Percentiles rank a stretch among this genome's conserved stretches.
Conservation (phyloP, 148 eudicot genomes). For the Amaranthus palmeri region DNA sequence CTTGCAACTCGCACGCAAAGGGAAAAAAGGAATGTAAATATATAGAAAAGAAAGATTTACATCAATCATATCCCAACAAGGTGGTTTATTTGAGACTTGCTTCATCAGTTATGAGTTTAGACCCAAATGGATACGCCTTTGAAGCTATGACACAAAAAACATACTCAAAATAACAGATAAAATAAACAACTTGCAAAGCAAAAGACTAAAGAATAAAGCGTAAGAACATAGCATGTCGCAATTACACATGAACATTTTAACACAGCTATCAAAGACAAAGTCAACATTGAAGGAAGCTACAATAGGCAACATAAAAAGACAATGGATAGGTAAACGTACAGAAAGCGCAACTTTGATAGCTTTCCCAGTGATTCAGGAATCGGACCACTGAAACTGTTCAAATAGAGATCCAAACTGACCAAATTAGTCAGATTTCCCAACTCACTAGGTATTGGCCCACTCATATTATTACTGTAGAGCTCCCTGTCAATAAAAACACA, state of each 20-base stretch:
- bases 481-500: conserved; percentile 52
- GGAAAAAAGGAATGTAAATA: too few relatives aligned
- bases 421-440: conserved; percentile 90
- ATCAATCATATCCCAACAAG: too few relatives aligned
- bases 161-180: too few relatives aligned
- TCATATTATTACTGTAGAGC: conserved; percentile 88
- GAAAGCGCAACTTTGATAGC: conserved; percentile 83
- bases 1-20: too few relatives aligned
- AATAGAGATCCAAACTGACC: conserved; percentile 97
- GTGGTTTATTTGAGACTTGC: too few relatives aligned
- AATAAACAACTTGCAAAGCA: too few relatives aligned
- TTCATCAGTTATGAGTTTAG: too few relatives aligned
- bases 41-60: too few relatives aligned
- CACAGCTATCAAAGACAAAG: not conserved
- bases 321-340: conserved; percentile 50
- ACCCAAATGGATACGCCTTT: too few relatives aligned
- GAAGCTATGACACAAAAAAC: too few relatives aligned
- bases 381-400: conserved; percentile 78
- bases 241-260: not conserved
- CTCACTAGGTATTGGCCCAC: conserved; percentile 82
- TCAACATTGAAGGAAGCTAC: not conserved
- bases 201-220: too few relatives aligned
- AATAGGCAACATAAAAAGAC: conserved; percentile 1
- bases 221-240: not conserved
- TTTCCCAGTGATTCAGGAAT: conserved; percentile 85